A percentile compares a stretch with the other conserved stretches of the same genome.
Conservation (phyloP, 345 rosid genomes). For the Theobroma cacao region DNA sequence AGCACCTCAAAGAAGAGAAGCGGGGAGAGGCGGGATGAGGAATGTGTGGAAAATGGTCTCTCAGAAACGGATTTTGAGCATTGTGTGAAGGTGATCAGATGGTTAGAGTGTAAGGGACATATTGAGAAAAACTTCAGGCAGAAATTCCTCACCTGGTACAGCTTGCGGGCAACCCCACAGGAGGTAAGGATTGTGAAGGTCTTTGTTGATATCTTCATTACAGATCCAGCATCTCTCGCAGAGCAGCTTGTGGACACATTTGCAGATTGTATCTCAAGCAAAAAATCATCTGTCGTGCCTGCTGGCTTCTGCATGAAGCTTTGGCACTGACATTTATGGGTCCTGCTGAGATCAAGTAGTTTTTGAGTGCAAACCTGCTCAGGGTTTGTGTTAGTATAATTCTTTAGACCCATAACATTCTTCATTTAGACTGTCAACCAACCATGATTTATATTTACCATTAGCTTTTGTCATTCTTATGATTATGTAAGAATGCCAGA, state of each 20-base stretch:
- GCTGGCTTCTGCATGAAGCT: conserved; percentile 89
- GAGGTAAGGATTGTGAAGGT: conserved; percentile 84
- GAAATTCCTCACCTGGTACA: conserved; percentile 94
- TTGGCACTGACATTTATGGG: conserved; percentile 55
- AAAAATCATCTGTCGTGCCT: conserved; percentile 54
- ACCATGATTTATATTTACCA: conserved; percentile 24
- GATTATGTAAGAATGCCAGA: conserved; percentile 31
- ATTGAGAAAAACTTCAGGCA: conserved; percentile 89
- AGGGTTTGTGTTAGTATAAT: conserved; percentile 34
- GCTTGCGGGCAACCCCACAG: conserved; percentile 75
- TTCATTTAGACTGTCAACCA: conserved; percentile 24
- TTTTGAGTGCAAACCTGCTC: conserved; percentile 9
- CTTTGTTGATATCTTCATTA: conserved; percentile 64
- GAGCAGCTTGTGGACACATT: conserved; percentile 92
- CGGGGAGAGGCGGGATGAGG: conserved; percentile 41
- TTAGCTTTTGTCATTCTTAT: conserved; percentile 31
- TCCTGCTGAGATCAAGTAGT: conserved; percentile 8
- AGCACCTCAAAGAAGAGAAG: conserved; percentile 56
- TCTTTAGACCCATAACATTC: conserved; percentile 35
- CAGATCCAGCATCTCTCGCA: conserved; percentile 79
- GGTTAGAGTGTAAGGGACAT: conserved; percentile 83
- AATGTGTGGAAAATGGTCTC: conserved; percentile 38
- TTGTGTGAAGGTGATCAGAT: conserved; percentile 73
- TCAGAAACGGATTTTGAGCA: conserved; percentile 70
- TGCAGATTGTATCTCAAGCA: conserved; percentile 62